Conservation (phyloP, 345 rosid genomes). For the Anacardium occidentale region DNA sequence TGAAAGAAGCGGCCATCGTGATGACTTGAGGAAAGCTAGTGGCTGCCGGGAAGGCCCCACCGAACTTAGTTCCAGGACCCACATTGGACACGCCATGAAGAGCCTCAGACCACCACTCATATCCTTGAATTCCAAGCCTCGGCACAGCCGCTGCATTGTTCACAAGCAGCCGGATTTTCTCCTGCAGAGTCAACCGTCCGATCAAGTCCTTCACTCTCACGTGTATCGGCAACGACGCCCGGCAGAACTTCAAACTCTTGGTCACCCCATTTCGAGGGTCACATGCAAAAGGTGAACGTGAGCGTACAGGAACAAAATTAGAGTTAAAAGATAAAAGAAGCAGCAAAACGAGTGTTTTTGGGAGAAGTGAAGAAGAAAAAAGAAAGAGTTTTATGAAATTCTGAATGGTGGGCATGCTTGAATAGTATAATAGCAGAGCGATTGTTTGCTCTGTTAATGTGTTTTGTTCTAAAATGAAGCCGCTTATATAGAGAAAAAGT, state of each 20-base stretch:
- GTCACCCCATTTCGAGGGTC: conserved; percentile 56
- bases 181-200: conserved; percentile 72
- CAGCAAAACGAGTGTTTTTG: conserved; percentile 19
- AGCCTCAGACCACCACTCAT: conserved; percentile 99
- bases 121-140: conserved; percentile 75
- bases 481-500: conserved; percentile 42
- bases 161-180: conserved; percentile 73
- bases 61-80: conserved; percentile 72
- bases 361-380: conserved; percentile 10
- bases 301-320: conserved; percentile 15
- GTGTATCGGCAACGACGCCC: conserved; percentile 45
- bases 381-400: conserved; percentile 12
- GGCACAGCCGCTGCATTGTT: conserved; percentile 80
- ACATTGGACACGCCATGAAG: conserved; percentile 84
- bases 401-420: conserved; percentile 17
- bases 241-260: conserved; percentile 54
- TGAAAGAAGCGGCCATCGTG: conserved; percentile 89
- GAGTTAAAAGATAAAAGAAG: conserved; percentile 16
- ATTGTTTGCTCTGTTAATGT: not conserved
- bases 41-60: conserved; percentile 69
- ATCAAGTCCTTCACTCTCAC: conserved; percentile 75
- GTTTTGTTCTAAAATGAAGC: conserved; percentile 9
- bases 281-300: conserved; percentile 62
- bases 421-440: not conserved
- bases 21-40: conserved; percentile 98